phyloP scores from a whole-genome alignment of 2,329 filamentous ascomycete species.

The Zopfia rhizophila region DNA sequence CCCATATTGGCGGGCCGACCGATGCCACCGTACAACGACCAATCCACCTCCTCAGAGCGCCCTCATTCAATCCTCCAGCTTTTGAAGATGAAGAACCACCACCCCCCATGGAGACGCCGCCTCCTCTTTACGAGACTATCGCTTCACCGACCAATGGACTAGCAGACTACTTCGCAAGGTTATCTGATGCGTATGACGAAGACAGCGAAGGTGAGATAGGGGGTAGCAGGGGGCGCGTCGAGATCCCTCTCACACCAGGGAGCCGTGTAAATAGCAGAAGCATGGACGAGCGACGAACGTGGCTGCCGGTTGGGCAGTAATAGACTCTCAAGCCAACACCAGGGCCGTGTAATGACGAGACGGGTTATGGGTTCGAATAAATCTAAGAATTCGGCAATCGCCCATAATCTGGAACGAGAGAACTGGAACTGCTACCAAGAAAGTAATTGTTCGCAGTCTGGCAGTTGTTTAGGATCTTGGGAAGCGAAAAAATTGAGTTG shows the following conservation, averaged over 20 bases:
- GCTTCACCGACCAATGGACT: conserved; percentile 76
- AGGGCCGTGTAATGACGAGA: conserved; percentile 41
- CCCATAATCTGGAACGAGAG: no score
- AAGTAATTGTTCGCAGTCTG: neutral
- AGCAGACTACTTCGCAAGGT: conserved; percentile 86
- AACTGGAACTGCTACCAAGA: no score
- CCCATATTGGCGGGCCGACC: conserved; percentile 58
- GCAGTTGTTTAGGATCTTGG: no score
- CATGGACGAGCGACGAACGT: conserved; percentile 70
- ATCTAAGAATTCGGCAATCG: no score
- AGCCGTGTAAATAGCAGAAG: conserved; percentile 68
- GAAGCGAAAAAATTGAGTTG: neutral
- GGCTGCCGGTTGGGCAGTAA: conserved; percentile 59
- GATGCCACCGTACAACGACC: conserved; percentile 68
- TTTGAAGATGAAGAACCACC: conserved; percentile 85
- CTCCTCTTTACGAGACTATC: conserved; percentile 84
- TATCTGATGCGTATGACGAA: conserved; percentile 73
- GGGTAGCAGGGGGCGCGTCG: conserved; percentile 55
- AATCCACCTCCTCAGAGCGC: conserved; percentile 83
- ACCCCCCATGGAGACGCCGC: conserved; percentile 79
- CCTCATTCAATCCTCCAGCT: conserved; percentile 87
- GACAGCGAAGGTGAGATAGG: conserved; percentile 67
- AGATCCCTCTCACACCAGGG: conserved; percentile 72
- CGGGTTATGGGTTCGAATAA: conserved; percentile 13
- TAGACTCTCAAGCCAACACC: neutral